Evolutionary conservation across 1,284 basidiomycete species (phyloP).

Genomic region (Pyrrhoderma lamaoense): DNA sequence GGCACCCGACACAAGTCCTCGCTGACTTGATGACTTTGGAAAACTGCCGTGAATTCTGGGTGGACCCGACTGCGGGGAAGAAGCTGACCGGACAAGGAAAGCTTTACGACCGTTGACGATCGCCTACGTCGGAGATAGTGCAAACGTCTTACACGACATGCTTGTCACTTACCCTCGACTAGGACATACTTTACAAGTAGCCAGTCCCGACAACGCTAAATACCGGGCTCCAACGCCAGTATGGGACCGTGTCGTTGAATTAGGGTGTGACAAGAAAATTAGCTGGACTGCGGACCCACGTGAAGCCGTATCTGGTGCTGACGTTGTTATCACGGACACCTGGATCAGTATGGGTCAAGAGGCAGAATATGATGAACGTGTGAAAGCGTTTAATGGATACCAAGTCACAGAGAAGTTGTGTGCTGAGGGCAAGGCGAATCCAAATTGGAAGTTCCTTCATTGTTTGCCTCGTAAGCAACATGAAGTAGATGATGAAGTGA

Average conservation of each 20-base stretch:
- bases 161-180: conserved; percentile 89
- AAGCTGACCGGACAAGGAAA: conserved; percentile 15
- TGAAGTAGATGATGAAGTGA: conserved; percentile 91
- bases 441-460: conserved; percentile 93
- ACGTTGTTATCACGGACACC: conserved; percentile 93
- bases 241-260: conserved; percentile 67
- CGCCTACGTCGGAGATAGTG: conserved; percentile 92
- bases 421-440: conserved; percentile 71
- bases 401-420: conserved; percentile 90
- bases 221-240: conserved; percentile 79
- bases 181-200: conserved; percentile 83
- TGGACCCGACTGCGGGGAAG: conserved; percentile 28
- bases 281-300: conserved; percentile 73
- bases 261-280: conserved; percentile 66
- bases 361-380: conserved; percentile 83
- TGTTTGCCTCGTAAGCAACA: conserved; percentile 90
- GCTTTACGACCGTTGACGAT: conserved; percentile 67
- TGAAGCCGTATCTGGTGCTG: conserved; percentile 85
- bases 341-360: conserved; percentile 99
- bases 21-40: conserved; percentile 90
- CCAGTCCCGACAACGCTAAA: conserved; percentile 50
- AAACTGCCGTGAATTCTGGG: conserved; percentile 60
- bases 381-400: conserved; percentile 87
- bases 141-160: conserved; percentile 97
- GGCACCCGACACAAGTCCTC: conserved; percentile 95